phyloP scores from a whole-genome alignment of 2,329 filamentous ascomycete genomes.

The Harringtonia aguacate region DNA sequence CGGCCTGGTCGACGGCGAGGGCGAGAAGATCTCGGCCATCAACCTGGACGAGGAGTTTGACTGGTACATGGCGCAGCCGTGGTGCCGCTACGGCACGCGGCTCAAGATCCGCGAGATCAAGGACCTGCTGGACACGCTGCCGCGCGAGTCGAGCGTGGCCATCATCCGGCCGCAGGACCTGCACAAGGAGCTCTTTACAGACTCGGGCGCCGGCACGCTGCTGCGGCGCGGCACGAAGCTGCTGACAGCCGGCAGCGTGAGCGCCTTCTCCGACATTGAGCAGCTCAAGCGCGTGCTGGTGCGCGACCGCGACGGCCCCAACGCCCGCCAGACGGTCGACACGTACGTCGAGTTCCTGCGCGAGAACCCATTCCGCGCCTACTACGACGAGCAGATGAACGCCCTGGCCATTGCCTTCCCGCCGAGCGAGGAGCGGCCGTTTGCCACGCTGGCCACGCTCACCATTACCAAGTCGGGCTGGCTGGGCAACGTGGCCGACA shows the following conservation, averaged over 20 bases:
- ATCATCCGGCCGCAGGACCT: slow-evolving; percentile 95
- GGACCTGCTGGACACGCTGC: slow-evolving; percentile 78
- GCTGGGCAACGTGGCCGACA: slow-evolving; percentile 90
- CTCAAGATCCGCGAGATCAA: slow-evolving; percentile 98
- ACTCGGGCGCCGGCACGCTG: slow-evolving; percentile 86
- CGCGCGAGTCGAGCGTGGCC: slow-evolving; percentile 85
- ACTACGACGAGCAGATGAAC: slow-evolving; percentile 90
- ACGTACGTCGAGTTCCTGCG: slow-evolving; percentile 73
- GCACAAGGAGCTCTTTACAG: slow-evolving; percentile 93
- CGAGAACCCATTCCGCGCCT: slow-evolving; percentile 75
- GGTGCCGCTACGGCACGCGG: slow-evolving; percentile 89
- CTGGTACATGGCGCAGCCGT: slow-evolving; percentile 81
- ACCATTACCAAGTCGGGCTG: slow-evolving; percentile 91
- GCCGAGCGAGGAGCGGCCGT: slow-evolving; percentile 49
- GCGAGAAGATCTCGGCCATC: slow-evolving; percentile 91
- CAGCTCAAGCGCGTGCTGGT: slow-evolving; percentile 75
- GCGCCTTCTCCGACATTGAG: slow-evolving; percentile 64
- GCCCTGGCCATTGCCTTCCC: slow-evolving; percentile 83
- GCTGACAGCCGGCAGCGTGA: slow-evolving; percentile 57
- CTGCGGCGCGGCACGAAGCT: slow-evolving; percentile 90
- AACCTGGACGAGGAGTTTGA: slow-evolving; percentile 97
- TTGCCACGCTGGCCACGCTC: slow-evolving; percentile 80
- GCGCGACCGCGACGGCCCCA: slow-evolving; percentile 69
- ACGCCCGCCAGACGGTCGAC: slow-evolving; percentile 75
- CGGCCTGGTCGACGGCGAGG: slow-evolving; percentile 85